These are phyloP conservation scores for Peniophora sp. DNA, from an alignment of 1,284 basidiomycete species.

Conservation along the genomic window DNA sequence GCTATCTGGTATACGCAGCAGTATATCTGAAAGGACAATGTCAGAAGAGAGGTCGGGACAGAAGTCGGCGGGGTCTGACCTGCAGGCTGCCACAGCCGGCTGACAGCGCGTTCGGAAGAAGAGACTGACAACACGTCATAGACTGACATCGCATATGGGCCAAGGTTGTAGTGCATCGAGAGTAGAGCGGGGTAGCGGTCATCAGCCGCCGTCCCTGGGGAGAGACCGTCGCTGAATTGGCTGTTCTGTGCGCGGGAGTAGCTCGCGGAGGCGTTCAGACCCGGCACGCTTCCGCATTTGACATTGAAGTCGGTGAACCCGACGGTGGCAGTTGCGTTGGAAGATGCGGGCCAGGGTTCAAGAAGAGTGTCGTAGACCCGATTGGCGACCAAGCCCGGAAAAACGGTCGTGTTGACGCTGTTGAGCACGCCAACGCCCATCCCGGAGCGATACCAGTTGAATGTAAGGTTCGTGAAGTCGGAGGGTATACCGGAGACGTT, in stretches of 20 bases:
- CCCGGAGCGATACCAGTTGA: background rate
- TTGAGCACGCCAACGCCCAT: background rate
- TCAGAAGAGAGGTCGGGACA: no score
- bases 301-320: background rate
- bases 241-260: no score
- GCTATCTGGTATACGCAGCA: background rate
- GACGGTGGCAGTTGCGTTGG: background rate
- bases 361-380: background rate
- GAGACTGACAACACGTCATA: no score
- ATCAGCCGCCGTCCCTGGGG: no score
- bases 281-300: background rate
- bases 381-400: background rate
- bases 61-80: no score
- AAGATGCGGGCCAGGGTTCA: background rate
- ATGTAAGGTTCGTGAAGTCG: background rate
- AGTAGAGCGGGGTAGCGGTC: no score
- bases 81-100: no score
- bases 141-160: no score
- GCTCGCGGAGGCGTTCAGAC: no score
- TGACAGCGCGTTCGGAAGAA: no score
- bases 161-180: no score
- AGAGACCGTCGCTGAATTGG: no score
- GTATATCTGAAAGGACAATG: background rate
- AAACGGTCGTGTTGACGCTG: background rate
- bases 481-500: background rate